Conservation (phyloP, 257 asterid genomes). For the Nicotiana obtusifolia region DNA sequence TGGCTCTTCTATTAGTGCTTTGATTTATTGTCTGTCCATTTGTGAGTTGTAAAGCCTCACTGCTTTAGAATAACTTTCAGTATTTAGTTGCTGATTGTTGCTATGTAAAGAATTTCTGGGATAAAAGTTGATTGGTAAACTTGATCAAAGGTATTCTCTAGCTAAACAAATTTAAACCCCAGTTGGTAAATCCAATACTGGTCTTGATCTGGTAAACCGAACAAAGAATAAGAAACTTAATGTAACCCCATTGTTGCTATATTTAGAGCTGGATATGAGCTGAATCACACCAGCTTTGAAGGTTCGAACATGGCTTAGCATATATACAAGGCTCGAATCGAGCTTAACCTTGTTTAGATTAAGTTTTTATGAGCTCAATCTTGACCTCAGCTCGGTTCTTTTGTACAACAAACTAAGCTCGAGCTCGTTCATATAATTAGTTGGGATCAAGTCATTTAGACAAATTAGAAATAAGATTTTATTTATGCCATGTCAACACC, state of each 20-base stretch:
- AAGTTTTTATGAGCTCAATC: not conserved
- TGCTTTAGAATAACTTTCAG: not conserved
- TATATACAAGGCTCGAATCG: not conserved
- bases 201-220: not conserved
- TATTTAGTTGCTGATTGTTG: slow-evolving; percentile 2
- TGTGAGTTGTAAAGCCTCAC: not conserved
- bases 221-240: not conserved
- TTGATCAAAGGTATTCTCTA: not conserved
- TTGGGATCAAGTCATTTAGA: not conserved
- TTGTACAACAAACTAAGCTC: not conserved
- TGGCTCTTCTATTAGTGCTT: slow-evolving; percentile 44
- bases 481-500: not conserved
- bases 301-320: not conserved
- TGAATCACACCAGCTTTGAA: not conserved
- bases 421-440: not conserved
- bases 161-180: not conserved
- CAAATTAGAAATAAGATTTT: not conserved
- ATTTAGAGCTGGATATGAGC: not conserved
- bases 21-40: slow-evolving; percentile 10
- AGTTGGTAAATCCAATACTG: not conserved
- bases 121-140: not conserved
- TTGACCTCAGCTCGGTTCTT: not conserved
- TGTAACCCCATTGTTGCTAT: no score
- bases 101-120: not conserved
- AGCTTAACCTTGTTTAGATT: not conserved